Base-by-base conservation (phyloP, 140 eudicot genomes). In the Stevia rebaudiana region DNA sequence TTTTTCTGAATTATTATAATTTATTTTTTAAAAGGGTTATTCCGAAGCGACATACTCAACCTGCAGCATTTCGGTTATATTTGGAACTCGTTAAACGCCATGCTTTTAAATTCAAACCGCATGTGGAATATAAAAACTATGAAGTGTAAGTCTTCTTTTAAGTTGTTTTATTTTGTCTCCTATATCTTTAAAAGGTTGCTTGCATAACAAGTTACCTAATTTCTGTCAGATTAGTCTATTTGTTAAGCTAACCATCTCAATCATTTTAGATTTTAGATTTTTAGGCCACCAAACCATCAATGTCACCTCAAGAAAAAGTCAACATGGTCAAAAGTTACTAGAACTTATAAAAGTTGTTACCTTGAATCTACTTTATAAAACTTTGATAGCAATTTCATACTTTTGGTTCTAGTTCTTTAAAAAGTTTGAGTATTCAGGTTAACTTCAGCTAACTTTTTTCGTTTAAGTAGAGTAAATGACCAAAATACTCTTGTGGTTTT, bases 31-130 rank as follows among this genome's bases (percentile, higher is more conserved):
- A 64, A 90, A 94, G 99, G 83, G 88, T 85, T 52, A 80, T 86
- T 37, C 95, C 95, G 39, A 76, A 66, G 74, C 81, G 99, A 53
- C 73, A 68, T 69, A 75, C 84, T 55, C 79, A 70, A 43, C 99
- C 89, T 31, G 94, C 90, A 30, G 95, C 95, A 31, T 94, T 77
- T 83, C 89, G 97, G 74, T 74, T 94, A 57, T 94, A 94, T 56
- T 77, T 94, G 97, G 99, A 94, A 70, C 88, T 94, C 52, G 72
- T 94, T 11, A 94, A 85, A 60, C 51, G 80, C 70, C 83, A 94
- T 62, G 88, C 80, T 54, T 94, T 94, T 56, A 65, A 76, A 1
- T 82, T 83, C 52, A 76, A 81, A 50, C 69, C 82, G 67, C 78
- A 76, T 36, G 72, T 83, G 17, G 78, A 73, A 31, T 72, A 68